Conservation (phyloP, 805 yeast genomes). For the Yarrowia sp. region DNA sequence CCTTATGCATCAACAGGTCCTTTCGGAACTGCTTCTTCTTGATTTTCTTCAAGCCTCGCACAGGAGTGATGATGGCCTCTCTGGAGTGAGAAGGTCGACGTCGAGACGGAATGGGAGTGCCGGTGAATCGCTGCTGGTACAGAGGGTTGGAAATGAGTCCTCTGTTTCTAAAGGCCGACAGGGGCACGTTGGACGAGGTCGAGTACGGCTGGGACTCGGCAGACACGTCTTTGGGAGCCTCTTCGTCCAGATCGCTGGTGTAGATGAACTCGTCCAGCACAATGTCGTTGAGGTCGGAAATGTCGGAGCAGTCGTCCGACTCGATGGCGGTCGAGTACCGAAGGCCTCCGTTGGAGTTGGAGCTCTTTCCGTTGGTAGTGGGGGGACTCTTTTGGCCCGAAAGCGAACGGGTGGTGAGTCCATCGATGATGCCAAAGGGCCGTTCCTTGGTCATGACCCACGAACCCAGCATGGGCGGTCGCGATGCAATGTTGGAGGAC, state of each 20-base stretch:
- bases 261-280: slow-evolving; percentile 83
- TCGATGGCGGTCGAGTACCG: slow-evolving; percentile 41
- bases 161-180: slow-evolving; percentile 90
- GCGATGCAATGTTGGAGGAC: slow-evolving; percentile 75
- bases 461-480: slow-evolving; percentile 92
- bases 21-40: slow-evolving; percentile 41
- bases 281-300: slow-evolving; percentile 54
- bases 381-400: slow-evolving; percentile 53
- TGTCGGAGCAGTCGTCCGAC: slow-evolving; percentile 35
- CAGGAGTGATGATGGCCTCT: slow-evolving; percentile 49
- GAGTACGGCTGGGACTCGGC: slow-evolving; percentile 45
- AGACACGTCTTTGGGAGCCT: slow-evolving; percentile 41
- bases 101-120: slow-evolving; percentile 30
- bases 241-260: slow-evolving; percentile 83
- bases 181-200: slow-evolving; percentile 61
- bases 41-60: slow-evolving; percentile 43
- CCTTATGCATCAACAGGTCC: slow-evolving; percentile 31
- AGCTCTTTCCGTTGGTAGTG: slow-evolving; percentile 38
- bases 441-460: slow-evolving; percentile 81
- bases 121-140: slow-evolving; percentile 28
- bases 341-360: slow-evolving; percentile 36
- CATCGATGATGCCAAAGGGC: slow-evolving; percentile 95
- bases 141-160: slow-evolving; percentile 52
- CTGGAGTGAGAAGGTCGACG: slow-evolving; percentile 39
- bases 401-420: slow-evolving; percentile 86